Percentiles rank a stretch among this genome's conserved stretches.
Evolutionary conservation across 2,329 filamentous ascomycete species (phyloP).

Genomic region (Cladosporium velox): DNA sequence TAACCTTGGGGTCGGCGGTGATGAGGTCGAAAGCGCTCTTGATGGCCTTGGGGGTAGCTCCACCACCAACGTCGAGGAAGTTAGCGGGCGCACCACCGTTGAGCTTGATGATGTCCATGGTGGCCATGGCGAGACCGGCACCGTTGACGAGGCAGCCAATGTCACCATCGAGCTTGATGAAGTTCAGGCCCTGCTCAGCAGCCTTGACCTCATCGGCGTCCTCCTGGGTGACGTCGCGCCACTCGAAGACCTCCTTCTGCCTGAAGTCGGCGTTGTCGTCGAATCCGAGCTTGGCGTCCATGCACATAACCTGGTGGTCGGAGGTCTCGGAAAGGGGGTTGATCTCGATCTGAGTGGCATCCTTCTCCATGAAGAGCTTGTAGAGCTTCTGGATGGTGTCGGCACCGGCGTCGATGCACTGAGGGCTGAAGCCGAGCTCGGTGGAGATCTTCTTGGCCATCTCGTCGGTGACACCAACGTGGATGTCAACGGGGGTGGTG

Average conservation of each 20-base stretch:
- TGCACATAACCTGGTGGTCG: slow-evolving; percentile 96
- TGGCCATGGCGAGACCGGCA: slow-evolving; percentile 98
- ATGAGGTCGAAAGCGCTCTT: slow-evolving; percentile 98
- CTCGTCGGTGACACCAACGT: slow-evolving; percentile 91
- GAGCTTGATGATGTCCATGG: slow-evolving; percentile 99
- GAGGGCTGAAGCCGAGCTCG: slow-evolving; percentile 94
- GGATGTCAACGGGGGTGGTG: slow-evolving; percentile 91
- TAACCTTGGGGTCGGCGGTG: slow-evolving; percentile 96
- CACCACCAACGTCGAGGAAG: slow-evolving; percentile 98
- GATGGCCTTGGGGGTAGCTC: slow-evolving; percentile 94
- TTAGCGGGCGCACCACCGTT: slow-evolving; percentile 95
- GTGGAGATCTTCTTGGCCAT: slow-evolving; percentile 86
- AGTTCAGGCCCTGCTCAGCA: slow-evolving; percentile 91
- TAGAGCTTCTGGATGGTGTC: slow-evolving; percentile 98
- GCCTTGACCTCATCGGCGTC: slow-evolving; percentile 97
- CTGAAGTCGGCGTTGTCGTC: slow-evolving; percentile 99
- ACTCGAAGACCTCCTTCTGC: slow-evolving; percentile 92
- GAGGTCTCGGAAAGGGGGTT: slow-evolving; percentile 98
- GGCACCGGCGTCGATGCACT: slow-evolving; percentile 94
- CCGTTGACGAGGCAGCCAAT: slow-evolving; percentile 99
- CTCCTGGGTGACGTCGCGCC: slow-evolving; percentile 93
- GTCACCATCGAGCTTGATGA: slow-evolving; percentile 99
- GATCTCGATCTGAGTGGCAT: slow-evolving; percentile 99
- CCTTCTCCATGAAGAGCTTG: slow-evolving; percentile 97
- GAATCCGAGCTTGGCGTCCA: slow-evolving; percentile 99